Evolutionary conservation across 768 basidiomycete genomes (phyloP), one percentile per base, ranked within the genome.

Genomic region (Termitomyces bulborhizus): DNA sequence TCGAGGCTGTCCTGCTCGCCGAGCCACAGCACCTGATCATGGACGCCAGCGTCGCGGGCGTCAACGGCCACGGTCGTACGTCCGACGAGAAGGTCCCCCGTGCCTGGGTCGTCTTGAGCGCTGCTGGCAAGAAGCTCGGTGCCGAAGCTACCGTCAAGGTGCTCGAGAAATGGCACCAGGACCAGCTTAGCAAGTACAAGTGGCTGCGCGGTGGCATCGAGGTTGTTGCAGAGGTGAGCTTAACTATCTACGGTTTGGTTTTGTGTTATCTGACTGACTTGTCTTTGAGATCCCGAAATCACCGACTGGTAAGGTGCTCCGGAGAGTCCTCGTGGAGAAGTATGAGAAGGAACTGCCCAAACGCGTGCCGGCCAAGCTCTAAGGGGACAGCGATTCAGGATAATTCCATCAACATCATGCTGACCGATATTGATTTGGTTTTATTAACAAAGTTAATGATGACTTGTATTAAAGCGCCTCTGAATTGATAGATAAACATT

Each of bases 21-120:
- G 81, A 91, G 39, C 86, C 88, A 0, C 76, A 76, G 7, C 71
- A 71, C 16, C 74, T 90, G 46, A 78, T 91, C 56, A 68, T 65
- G 8, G 90, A 92, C 58, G 86, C 74, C 13, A 75, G 78, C 1
- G 90, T 92, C 16, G 87, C 85, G 0, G 90, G 90, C 13, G 86
- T 93, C 1, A 78, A 74, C 18, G 87, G 87, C 9, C 45, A 46
- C 12, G 86, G 83, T 0, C 83, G 85, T 3, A 84, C 84, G 0
- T 73, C 75, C 0, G 87, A 90, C 62, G 90, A 91, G 69, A 83
- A 82, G 61, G 75, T 86, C 1, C 89, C 90, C 0, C 80, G 84
- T 1, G 90, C 90, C 1, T 92, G 90, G 90, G 63, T 92, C 42
- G 86, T 90, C 0, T 69, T 91, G 6, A 86, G 82, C 54, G 58